Conservation (phyloP, 2,329 filamentous ascomycete species). For the Sporothrix brunneoviolacea region DNA sequence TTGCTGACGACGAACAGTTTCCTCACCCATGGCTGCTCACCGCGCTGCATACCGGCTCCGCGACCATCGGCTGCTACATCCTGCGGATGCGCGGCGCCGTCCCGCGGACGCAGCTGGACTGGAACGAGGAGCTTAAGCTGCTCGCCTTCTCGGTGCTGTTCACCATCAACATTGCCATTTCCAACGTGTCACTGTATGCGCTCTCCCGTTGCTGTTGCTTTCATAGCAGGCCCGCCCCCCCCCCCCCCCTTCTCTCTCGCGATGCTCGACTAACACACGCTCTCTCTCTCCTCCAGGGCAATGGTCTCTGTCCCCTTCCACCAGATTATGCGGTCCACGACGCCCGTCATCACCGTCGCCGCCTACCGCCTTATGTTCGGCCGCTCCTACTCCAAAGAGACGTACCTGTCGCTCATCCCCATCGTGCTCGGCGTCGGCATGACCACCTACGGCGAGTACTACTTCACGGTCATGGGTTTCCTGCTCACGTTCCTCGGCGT, state of each 20-base stretch:
- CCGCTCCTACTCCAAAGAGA: conserved; percentile 48
- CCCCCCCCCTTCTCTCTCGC: background rate
- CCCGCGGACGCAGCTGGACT: conserved; percentile 10
- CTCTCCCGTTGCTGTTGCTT: background rate
- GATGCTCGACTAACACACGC: no score
- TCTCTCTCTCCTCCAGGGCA: conserved; percentile 4
- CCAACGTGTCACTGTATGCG: conserved; percentile 18
- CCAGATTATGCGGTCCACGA: conserved; percentile 55
- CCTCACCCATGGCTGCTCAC: conserved; percentile 21
- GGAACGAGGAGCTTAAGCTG: conserved; percentile 16
- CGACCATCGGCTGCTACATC: conserved; percentile 18
- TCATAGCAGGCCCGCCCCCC: background rate
- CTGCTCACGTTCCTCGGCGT: conserved; percentile 47
- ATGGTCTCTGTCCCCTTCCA: conserved; percentile 52
- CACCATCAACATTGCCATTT: conserved; percentile 22
- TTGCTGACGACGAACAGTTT: conserved; percentile 9
- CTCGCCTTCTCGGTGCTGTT: conserved; percentile 19
- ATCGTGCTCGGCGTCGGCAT: conserved; percentile 53
- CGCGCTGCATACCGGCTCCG: conserved; percentile 20
- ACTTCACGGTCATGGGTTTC: conserved; percentile 52
- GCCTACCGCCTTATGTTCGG: conserved; percentile 51
- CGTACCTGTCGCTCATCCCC: conserved; percentile 53
- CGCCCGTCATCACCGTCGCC: conserved; percentile 53
- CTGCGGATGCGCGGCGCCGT: conserved; percentile 17
- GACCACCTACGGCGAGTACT: conserved; percentile 56